A percentile compares a stretch with the other conserved stretches of the same genome.
Evolutionary conservation across 768 basidiomycete genomes (phyloP).

Genomic region (Russula lepida): DNA sequence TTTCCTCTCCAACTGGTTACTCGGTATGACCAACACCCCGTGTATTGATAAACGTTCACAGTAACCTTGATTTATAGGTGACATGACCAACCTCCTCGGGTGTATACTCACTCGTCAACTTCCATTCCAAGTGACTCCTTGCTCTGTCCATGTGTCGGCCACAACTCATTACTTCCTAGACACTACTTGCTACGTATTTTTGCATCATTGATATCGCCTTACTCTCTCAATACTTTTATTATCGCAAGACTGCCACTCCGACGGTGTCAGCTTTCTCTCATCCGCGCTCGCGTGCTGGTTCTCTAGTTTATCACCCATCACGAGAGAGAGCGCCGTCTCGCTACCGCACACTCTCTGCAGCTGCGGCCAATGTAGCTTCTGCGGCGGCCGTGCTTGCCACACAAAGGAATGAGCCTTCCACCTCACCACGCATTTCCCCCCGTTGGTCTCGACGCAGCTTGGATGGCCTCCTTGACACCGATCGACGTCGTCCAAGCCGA

Average conservation of each 20-base stretch:
- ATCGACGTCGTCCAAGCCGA: conserved; percentile 22
- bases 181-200: conserved; percentile 87
- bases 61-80: conserved; percentile 44
- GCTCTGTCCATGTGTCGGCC: conserved; percentile 15
- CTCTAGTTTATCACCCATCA: conserved; percentile 37
- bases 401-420: conserved; percentile 40
- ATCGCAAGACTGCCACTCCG: conserved; percentile 35
- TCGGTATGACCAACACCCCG: conserved; percentile 44
- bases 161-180: conserved; percentile 38
- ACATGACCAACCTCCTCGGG: conserved; percentile 86
- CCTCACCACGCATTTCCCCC: conserved; percentile 14
- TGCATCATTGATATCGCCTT: conserved; percentile 72
- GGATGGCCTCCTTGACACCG: conserved; percentile 24
- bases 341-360: conserved; percentile 60
- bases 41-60: neutral
- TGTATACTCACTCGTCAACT: conserved; percentile 88
- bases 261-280: conserved; percentile 30
- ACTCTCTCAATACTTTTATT: conserved; percentile 77
- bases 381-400: conserved; percentile 62
- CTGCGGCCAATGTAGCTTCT: conserved; percentile 60
- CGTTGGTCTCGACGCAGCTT: conserved; percentile 29
- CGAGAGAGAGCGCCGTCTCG: conserved; percentile 47
- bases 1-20: conserved; percentile 88
- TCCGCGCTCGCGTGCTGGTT: conserved; percentile 36
- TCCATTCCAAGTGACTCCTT: conserved; percentile 71